Base-by-base conservation (phyloP, 2,329 filamentous ascomycete species). In the Cyphellophora europaea region DNA sequence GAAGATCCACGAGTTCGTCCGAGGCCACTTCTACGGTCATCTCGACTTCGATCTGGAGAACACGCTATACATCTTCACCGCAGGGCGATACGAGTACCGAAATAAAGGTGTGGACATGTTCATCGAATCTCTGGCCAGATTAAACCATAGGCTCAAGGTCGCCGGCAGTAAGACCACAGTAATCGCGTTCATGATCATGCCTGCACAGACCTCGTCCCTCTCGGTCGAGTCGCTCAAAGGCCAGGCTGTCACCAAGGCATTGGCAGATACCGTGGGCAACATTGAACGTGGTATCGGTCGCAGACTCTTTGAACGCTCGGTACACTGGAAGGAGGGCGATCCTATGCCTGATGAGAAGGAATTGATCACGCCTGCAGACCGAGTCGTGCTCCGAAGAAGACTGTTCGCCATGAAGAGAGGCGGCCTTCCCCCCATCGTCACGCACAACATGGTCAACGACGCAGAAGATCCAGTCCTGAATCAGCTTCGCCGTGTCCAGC, bases 41-140 rank as follows among this genome's bases (percentile, higher is more conserved):
- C 93, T 94, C 57, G 88, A 98, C 56, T 96, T 96, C 49, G 86
- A 95, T 43, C 79, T 87, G 11, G 88, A 96, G 41, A 94, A 96
- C 61, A 98, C 91, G 0, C 74, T 98, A 21, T 98, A 95, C 64
- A 82, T 96, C 64, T 98, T 98, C 69, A 98, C 88, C 3, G 83
- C 91, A 5, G 91, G 91, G 41, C 82, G 91, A 44, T 98, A 98
- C 55, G 91, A 98, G 61, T 98, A 89, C 71, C 73, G 91, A 46
- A 98, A 98, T 57, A 98, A 98, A 65, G 91, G 91, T 54, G 89
- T 95, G 6, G 91, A 98, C 61, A 96, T 98, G 91, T 98, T 96
- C 61, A 93, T 98, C 49, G 91, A 98, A 63, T 91, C 88, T 3
- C 67, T 98, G 44, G 91, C 91, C 17, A 83, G 91, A 28, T 66